Percentiles rank a stretch among this genome's conserved stretches.
Evolutionary conservation across 2,329 filamentous ascomycete species (phyloP).

Genomic region (Neofusicoccum parvum): DNA sequence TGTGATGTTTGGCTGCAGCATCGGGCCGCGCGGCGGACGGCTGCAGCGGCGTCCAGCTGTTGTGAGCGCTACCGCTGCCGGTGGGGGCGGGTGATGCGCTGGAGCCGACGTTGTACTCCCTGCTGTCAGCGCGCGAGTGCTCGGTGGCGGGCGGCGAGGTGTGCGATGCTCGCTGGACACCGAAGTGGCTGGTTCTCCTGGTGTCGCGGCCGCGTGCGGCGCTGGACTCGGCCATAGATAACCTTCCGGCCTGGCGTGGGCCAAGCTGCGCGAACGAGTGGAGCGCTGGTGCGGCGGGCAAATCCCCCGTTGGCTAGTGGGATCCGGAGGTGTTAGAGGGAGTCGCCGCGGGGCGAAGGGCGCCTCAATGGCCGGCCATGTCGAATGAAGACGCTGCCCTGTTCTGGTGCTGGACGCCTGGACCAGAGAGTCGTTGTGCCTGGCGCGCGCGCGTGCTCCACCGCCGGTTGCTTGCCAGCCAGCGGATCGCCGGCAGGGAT

Average conservation of each 20-base stretch:
- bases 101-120: not conserved
- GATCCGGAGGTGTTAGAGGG: not conserved
- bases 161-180: constrained; percentile 35
- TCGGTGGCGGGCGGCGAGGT: constrained; percentile 24
- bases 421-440: not conserved
- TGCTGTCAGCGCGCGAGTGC: constrained; percentile 1
- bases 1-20: constrained; percentile 1
- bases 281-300: not conserved
- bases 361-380: not conserved
- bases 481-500: constrained; percentile 12
- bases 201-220: not conserved
- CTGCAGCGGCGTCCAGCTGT: constrained; percentile 13
- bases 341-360: not conserved
- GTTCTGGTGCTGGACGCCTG: not conserved
- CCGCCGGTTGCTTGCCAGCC: not conserved
- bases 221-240: not conserved
- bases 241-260: not conserved
- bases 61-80: not conserved
- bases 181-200: constrained; percentile 35
- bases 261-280: not conserved
- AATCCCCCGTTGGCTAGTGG: not conserved
- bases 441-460: not conserved
- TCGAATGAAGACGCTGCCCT: constrained; percentile 1
- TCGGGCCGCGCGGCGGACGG: constrained; percentile 1
- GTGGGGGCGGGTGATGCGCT: not conserved